phyloP scores from a whole-genome alignment of 2,329 filamentous ascomycete species.

The Fonsecaea monophora region DNA sequence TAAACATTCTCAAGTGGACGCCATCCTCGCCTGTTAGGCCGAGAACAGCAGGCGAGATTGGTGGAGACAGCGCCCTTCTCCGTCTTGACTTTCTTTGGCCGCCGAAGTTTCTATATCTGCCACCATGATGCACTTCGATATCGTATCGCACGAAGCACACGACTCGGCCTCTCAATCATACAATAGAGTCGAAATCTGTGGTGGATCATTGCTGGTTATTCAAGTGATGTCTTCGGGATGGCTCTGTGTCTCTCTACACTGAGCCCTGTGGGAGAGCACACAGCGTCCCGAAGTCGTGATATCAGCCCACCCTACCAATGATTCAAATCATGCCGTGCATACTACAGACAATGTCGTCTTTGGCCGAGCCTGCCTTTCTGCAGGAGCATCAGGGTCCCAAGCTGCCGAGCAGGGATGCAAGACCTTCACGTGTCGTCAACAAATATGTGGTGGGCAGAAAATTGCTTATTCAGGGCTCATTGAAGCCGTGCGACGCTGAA shows the following conservation, averaged over 20 bases:
- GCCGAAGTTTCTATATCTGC: not conserved
- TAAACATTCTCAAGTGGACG: not conserved
- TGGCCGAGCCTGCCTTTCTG: not conserved
- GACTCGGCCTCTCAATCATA: not conserved
- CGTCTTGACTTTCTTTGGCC: not conserved
- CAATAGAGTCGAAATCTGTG: not conserved
- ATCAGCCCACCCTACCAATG: not conserved
- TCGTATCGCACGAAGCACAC: not conserved
- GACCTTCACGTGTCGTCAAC: not conserved
- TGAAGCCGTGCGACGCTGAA: not conserved
- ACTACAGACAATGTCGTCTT: not conserved
- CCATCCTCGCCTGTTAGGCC: not conserved
- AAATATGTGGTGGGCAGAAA: not conserved
- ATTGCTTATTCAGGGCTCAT: not conserved
- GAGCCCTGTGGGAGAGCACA: not conserved
- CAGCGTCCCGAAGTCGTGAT: not conserved
- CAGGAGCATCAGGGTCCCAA: not conserved
- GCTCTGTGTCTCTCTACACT: not conserved
- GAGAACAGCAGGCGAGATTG: not conserved
- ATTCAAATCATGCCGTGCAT: not conserved
- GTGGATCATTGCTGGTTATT: not conserved
- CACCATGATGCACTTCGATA: not conserved
- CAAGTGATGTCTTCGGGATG: not conserved
- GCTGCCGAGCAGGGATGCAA: not conserved
- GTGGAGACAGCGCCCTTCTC: constrained; percentile 6